Conservation (phyloP, 352 stramenopile genomes). For the Globisporangium abappressorium region DNA sequence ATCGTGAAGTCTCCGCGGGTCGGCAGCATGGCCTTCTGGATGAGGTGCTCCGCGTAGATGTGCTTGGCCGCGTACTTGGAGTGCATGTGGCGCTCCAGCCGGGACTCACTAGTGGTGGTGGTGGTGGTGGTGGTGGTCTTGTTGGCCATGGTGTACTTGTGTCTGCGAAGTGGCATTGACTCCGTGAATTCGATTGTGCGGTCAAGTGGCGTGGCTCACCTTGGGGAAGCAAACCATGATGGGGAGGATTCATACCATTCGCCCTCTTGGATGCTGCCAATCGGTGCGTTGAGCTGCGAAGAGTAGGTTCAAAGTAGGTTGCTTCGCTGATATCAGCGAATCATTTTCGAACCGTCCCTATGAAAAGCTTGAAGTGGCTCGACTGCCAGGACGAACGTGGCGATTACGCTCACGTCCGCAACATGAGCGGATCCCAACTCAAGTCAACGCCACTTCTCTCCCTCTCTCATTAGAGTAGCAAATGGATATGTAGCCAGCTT, state of each 20-base stretch:
- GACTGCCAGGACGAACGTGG: neutral
- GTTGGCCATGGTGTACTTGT: neutral
- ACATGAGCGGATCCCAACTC: too few relatives aligned
- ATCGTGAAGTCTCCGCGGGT: slow-evolving; percentile 37
- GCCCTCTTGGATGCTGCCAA: neutral
- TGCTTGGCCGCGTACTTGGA: slow-evolving; percentile 6
- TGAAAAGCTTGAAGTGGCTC: neutral
- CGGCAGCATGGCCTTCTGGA: slow-evolving; percentile 25
- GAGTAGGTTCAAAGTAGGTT: neutral
- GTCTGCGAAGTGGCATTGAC: neutral
- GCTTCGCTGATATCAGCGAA: neutral
- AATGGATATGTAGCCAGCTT: too few relatives aligned
- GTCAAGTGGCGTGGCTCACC: neutral
- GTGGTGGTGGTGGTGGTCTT: neutral
- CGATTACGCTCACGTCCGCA: neutral
- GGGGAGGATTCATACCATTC: neutral
- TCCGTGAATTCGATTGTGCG: neutral
- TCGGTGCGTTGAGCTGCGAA: neutral
- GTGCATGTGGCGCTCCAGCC: slow-evolving; percentile 3
- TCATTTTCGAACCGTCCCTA: neutral
- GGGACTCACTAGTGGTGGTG: neutral
- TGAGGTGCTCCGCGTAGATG: neutral
- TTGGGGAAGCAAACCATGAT: neutral
- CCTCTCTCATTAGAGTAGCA: too few relatives aligned
- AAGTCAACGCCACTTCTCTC: too few relatives aligned